Base-by-base conservation (phyloP, 345 rosid species). In the Carallia brachiata region DNA sequence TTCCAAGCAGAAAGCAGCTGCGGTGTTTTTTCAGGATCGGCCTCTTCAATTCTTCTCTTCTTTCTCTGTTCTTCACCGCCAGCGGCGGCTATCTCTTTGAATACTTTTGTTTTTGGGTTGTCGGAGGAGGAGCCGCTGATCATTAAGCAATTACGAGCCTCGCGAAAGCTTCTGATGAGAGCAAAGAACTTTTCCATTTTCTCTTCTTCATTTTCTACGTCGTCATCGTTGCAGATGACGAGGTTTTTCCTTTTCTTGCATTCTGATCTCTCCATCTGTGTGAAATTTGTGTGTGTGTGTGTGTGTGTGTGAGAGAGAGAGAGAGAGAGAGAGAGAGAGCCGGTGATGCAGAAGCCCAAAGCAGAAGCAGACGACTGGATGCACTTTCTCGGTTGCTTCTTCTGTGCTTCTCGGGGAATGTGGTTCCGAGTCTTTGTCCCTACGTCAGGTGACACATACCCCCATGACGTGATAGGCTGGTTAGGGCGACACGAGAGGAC, bases 111-210 rank as follows among this genome's bases (percentile, higher is more conserved):
- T 27, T 32, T 23, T 23, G 23, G 23, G 23, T 23, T 0, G 23
- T 23, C 31, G 7, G 16, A 19, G 55, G 31, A 56, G 16, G 71
- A 48, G 58, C 60, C 66, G 7, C 3, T 65, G 32, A 5, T 56
- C 62, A 55, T 40, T n/a, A 81, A 66, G 55, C 66, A 69, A 17
- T 71, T 73, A 34, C 87, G 84, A 62, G 74, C 78, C 68, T 83
- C 83, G 1, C 72, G 77, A 7, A 81, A 65, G 72, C 60, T 67
- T 32, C 56, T 71, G 62, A 83, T 61, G 44, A 83, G 75, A 52
- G 81, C 78, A 53, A 71, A 81, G 75, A 83, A 83, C 57, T 76
- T 64, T 74, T 83, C 87, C 10, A 83, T 81, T 53, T 76, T 74
- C 31, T 69, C 78, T 17, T 79, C 81, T 31, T 82, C 85, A 27